A percentile compares a stretch with the other conserved stretches of the same genome.
Evolutionary conservation across 2,329 filamentous ascomycete species (phyloP).

Genomic region (Penicillium sp.): DNA sequence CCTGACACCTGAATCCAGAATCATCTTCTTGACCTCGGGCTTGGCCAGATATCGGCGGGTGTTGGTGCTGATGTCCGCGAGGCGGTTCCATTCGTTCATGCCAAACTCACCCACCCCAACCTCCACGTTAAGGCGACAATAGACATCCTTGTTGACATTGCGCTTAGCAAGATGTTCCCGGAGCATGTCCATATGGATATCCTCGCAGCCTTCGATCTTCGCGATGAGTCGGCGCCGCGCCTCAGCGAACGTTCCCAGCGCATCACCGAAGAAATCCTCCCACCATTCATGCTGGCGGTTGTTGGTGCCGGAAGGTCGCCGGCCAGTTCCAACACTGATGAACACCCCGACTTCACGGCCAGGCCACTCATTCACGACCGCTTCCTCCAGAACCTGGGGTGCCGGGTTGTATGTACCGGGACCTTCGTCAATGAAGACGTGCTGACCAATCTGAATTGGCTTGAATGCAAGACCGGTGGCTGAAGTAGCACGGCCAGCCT

Average conservation of each 20-base stretch:
- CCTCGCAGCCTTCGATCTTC: slow-evolving; percentile 95
- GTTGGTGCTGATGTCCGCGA: slow-evolving; percentile 92
- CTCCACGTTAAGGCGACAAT: slow-evolving; percentile 95
- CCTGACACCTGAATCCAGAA: slow-evolving; percentile 71
- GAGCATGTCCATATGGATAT: slow-evolving; percentile 82
- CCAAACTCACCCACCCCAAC: slow-evolving; percentile 94
- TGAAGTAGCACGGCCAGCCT: slow-evolving; percentile 90
- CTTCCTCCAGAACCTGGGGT: slow-evolving; percentile 82
- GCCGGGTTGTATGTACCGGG: slow-evolving; percentile 88
- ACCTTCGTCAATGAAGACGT: slow-evolving; percentile 90
- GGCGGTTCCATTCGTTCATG: slow-evolving; percentile 95
- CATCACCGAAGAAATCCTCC: slow-evolving; percentile 72
- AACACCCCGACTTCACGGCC: slow-evolving; percentile 90
- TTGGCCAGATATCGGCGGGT: slow-evolving; percentile 79
- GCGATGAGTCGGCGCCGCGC: slow-evolving; percentile 77
- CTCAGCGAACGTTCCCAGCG: slow-evolving; percentile 84
- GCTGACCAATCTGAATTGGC: slow-evolving; percentile 89
- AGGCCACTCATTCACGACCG: slow-evolving; percentile 89
- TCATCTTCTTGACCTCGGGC: slow-evolving; percentile 71
- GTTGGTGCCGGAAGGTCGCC: slow-evolving; percentile 70
- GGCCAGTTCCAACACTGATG: slow-evolving; percentile 90
- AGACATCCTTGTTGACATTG: slow-evolving; percentile 81
- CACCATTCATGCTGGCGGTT: slow-evolving; percentile 76
- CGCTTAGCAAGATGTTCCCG: slow-evolving; percentile 72
- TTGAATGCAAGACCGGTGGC: slow-evolving; percentile 94